A percentile compares a stretch with the other conserved stretches of the same genome.
These are phyloP conservation scores for Passiflora organensis DNA, from an alignment of 345 rosid species.

Conservation along the genomic window DNA sequence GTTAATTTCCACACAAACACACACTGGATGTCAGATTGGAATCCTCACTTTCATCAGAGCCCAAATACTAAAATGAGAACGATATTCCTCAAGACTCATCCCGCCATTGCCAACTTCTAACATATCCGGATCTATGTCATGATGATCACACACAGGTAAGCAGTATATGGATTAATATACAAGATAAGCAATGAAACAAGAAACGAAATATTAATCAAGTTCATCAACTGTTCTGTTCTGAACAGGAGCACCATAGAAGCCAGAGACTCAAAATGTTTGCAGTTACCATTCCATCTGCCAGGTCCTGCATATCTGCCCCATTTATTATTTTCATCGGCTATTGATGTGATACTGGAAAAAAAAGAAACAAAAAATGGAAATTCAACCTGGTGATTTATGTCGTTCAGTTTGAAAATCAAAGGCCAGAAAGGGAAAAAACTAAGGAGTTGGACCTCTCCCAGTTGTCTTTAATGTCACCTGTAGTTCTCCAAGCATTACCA, in stretches of 20 bases:
- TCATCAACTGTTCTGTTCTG: not conserved
- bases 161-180: not conserved
- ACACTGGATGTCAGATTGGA: not conserved
- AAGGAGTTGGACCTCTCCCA: constrained; percentile 12
- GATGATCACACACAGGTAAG: constrained; percentile 5
- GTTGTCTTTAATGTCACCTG: constrained; percentile 23
- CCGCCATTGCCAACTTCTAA: constrained; percentile 29
- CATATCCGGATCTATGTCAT: constrained; percentile 31
- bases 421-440: not conserved
- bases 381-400: not conserved
- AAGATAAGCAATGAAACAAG: not conserved
- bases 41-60: constrained; percentile 23
- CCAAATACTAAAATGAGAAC: constrained; percentile 28
- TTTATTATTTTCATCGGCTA: constrained; percentile 18
- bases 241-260: not conserved
- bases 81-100: constrained; percentile 23
- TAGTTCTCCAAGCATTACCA: constrained; percentile 28
- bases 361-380: not conserved
- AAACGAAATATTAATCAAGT: not conserved
- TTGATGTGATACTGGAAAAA: constrained; percentile 11
- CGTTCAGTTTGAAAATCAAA: not conserved
- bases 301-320: constrained; percentile 27
- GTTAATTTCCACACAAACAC: not conserved
- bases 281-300: constrained; percentile 26
- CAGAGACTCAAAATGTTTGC: not conserved